Base-by-base conservation (phyloP, 352 stramenopile species). In the Globisporangium paroecandrum region DNA sequence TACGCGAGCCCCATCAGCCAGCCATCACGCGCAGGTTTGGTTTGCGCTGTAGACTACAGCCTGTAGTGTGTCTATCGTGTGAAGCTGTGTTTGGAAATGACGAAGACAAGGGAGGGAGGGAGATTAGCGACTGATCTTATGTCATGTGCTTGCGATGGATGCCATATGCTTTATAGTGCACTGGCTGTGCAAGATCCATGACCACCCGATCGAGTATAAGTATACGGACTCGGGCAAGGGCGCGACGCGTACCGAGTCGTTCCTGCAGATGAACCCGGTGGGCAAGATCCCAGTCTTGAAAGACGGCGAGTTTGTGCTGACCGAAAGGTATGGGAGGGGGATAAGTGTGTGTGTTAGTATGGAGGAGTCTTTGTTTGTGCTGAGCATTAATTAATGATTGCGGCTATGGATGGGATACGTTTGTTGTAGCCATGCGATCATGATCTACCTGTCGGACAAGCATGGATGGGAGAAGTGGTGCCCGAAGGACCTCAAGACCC, bases 101-200 rank as follows among this genome's bases (percentile, higher is more conserved):
- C 36, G 13, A 18, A 43, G 12, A 43, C 0, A 43, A 43, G 2
- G 9, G 0, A 18, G 36, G 12, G 4, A 9, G 36, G 36, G 12
- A 4, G 36, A 22, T 25, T 25, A 24, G 12, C 12, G 1, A 58
- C 53, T 59, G 27, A 59, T 18, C 36, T 29, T 22, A 7, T 15
- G 15, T 58, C 13, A 27, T 59, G 27, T 25, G 5, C 9, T 2
- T 8, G n/a, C 12, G 53, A 24, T 66, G 61, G 9, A 56, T 18
- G 51, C 13, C 62, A 24, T 46, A 18, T 29, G 59, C 24, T 36
- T 58, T 58, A 58, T 27, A 92, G 84, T 90, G 12, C 62, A 74
- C 62, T 92, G 84, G 84, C 76, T 92, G 24, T 90, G 82, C 74
- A 85, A 89, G 77, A 46, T 86, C 51, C 81, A 93, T 66, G 67